A percentile compares a stretch with the other conserved stretches of the same genome.
These are phyloP conservation scores for Penicillium antarcticum DNA, from an alignment of 495 filamentous ascomycete genomes.

Conservation along the genomic window DNA sequence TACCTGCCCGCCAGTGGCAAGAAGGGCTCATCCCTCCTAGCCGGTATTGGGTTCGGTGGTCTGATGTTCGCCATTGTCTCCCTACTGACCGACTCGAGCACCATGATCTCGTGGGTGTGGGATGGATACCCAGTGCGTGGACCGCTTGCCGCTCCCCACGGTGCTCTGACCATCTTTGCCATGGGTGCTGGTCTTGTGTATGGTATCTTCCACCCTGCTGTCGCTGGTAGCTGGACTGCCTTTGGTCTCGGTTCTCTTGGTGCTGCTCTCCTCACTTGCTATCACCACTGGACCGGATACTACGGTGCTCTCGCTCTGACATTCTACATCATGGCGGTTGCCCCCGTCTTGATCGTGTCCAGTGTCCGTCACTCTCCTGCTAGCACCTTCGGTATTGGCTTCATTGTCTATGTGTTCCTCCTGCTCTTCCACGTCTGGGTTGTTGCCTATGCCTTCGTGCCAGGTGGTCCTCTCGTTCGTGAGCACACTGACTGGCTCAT, in stretches of 20 bases:
- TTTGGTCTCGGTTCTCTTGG: constrained; percentile 76
- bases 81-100: constrained; percentile 93
- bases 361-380: constrained; percentile 73
- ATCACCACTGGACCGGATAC: constrained; percentile 84
- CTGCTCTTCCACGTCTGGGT: constrained; percentile 97
- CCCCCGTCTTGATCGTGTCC: constrained; percentile 70
- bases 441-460: constrained; percentile 99
- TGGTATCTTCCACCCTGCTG: constrained; percentile 67
- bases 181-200: constrained; percentile 84
- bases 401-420: constrained; percentile 85
- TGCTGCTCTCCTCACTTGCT: constrained; percentile 75
- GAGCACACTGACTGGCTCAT: constrained; percentile 97
- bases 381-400: constrained; percentile 79
- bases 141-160: constrained; percentile 85
- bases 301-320: constrained; percentile 76
- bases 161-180: constrained; percentile 73
- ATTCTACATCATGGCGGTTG: constrained; percentile 77
- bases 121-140: constrained; percentile 91
- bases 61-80: constrained; percentile 91
- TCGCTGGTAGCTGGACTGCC: constrained; percentile 76
- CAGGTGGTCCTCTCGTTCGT: constrained; percentile 86
- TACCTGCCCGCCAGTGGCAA: constrained; percentile 44
- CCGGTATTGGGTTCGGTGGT: constrained; percentile 76
- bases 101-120: constrained; percentile 99
- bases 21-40: constrained; percentile 67